Base-by-base conservation (phyloP, 2,329 filamentous ascomycete genomes). In the Calonectria pauciramosa region DNA sequence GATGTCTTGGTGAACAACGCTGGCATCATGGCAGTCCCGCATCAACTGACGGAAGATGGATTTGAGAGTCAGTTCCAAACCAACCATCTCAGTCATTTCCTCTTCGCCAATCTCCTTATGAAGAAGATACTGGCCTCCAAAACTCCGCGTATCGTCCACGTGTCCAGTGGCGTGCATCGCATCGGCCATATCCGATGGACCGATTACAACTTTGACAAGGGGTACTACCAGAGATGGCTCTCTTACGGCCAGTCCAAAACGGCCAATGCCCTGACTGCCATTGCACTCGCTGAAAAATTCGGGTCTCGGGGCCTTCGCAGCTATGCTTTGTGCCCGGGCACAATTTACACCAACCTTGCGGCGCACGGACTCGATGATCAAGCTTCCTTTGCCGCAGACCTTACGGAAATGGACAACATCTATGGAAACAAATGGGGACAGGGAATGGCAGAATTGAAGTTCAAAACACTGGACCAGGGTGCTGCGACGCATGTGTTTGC, bases 11-110 rank as follows among this genome's bases (percentile, higher is more conserved):
- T 87, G 32, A 87, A 87, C 75, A 86, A 84, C 71, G 85, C 86
- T 1, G 85, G 84, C 4, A 81, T 87, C 63, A 87, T 87, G 86
- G 84, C 81, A 2, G 59, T 81, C 1, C 72, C 77, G 6, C 79
- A 77, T 28, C 75, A 59, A 20, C 68, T 78, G 20, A 83, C 83
- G 0, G 75, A 78, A 2, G 86, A 88, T 41, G 85, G 86, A 0
- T 73, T 84, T 34, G 86, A 86, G 77, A 79, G 81, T 63, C 85
- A 87, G 66, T 85, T 89, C 56, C 84, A 81, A 0, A 84, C 83
- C 3, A 88, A 88, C 76, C 85, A 89, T 70, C 67, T 89, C 14
- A 84, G 83, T 0, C 87, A 87, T 76, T 89, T 86, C 68, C 80
- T 88, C 1, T 83, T 89, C 38, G 84, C 85, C 26, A 86, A 86